A percentile compares a stretch with the other conserved stretches of the same genome.
Evolutionary conservation across 805 yeast genomes (phyloP).

Genomic region (Wickerhamomyces ciferrii): DNA sequence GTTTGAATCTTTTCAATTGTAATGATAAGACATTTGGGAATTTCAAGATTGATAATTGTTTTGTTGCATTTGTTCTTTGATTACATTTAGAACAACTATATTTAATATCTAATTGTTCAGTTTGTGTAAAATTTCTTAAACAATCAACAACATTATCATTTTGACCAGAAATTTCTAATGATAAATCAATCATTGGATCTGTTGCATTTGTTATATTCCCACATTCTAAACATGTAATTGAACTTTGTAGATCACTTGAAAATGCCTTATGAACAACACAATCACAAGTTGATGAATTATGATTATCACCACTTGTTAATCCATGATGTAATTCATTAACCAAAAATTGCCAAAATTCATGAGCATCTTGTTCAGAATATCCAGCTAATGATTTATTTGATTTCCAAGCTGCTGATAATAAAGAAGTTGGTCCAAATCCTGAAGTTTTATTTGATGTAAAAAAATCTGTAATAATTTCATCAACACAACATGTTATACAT

Average conservation of each 20-base stretch:
- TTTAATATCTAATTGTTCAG: slow-evolving; percentile 70
- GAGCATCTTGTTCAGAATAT: slow-evolving; percentile 97
- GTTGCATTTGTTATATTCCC: slow-evolving; percentile 49
- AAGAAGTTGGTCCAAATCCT: slow-evolving; percentile 77
- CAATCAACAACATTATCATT: slow-evolving; percentile 51
- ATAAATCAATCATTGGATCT: slow-evolving; percentile 88
- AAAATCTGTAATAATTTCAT: slow-evolving; percentile 68
- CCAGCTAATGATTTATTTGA: slow-evolving; percentile 86
- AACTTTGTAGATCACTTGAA: slow-evolving; percentile 77
- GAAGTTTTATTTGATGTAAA: slow-evolving; percentile 56
- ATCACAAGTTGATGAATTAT: slow-evolving; percentile 37
- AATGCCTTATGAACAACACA: slow-evolving; percentile 84
- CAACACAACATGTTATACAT: slow-evolving; percentile 85
- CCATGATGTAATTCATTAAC: slow-evolving; percentile 73
- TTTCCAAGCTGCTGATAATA: slow-evolving; percentile 85
- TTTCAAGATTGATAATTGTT: slow-evolving; percentile 61
- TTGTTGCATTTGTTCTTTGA: slow-evolving; percentile 58
- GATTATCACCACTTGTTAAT: slow-evolving; percentile 14
- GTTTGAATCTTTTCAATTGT: slow-evolving; percentile 70
- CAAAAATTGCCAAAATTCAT: slow-evolving; percentile 92
- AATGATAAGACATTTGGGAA: slow-evolving; percentile 77
- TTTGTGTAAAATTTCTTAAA: slow-evolving; percentile 68
- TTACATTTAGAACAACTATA: slow-evolving; percentile 69
- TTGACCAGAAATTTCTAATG: slow-evolving; percentile 65
- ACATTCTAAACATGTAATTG: slow-evolving; percentile 72